Evolutionary conservation across 2,329 filamentous ascomycete species (phyloP).

Genomic region (Aureobasidium sp.): DNA sequence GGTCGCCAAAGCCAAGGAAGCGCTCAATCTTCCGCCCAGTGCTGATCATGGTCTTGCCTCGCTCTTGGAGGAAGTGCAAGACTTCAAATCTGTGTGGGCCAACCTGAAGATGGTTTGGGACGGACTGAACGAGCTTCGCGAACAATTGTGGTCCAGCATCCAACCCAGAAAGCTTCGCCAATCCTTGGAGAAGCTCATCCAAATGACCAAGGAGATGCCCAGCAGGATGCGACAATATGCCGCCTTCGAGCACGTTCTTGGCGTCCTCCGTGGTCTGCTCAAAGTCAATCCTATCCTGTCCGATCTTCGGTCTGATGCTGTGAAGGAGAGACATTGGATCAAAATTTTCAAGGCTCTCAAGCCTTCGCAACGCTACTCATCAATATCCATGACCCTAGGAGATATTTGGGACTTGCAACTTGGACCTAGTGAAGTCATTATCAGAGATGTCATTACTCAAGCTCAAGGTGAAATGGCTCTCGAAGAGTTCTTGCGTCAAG

Average conservation of each 20-base stretch:
- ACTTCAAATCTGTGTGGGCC: slow-evolving; percentile 98
- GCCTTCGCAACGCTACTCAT: slow-evolving; percentile 87
- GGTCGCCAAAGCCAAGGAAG: slow-evolving; percentile 94
- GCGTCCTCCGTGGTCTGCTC: slow-evolving; percentile 75
- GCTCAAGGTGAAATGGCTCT: slow-evolving; percentile 97
- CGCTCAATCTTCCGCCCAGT: slow-evolving; percentile 77
- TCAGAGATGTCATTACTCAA: slow-evolving; percentile 89
- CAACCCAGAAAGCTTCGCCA: slow-evolving; percentile 88
- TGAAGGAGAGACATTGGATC: slow-evolving; percentile 92
- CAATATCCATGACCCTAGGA: slow-evolving; percentile 90
- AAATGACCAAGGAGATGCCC: slow-evolving; percentile 99
- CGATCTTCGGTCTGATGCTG: slow-evolving; percentile 92
- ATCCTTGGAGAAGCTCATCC: slow-evolving; percentile 84
- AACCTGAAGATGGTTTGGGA: slow-evolving; percentile 94
- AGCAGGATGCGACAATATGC: slow-evolving; percentile 98
- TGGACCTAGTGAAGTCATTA: slow-evolving; percentile 74
- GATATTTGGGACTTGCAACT: slow-evolving; percentile 98
- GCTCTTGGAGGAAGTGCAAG: slow-evolving; percentile 90
- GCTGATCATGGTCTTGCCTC: slow-evolving; percentile 74
- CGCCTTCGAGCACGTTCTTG: slow-evolving; percentile 98
- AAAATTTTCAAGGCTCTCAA: slow-evolving; percentile 96
- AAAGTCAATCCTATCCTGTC: slow-evolving; percentile 84
- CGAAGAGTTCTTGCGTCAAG: slow-evolving; percentile 93
- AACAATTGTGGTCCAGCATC: slow-evolving; percentile 89
- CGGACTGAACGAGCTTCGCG: slow-evolving; percentile 86